Base-by-base conservation (phyloP, 2,329 filamentous ascomycete species). In the Cladosporium cucumerinum region DNA sequence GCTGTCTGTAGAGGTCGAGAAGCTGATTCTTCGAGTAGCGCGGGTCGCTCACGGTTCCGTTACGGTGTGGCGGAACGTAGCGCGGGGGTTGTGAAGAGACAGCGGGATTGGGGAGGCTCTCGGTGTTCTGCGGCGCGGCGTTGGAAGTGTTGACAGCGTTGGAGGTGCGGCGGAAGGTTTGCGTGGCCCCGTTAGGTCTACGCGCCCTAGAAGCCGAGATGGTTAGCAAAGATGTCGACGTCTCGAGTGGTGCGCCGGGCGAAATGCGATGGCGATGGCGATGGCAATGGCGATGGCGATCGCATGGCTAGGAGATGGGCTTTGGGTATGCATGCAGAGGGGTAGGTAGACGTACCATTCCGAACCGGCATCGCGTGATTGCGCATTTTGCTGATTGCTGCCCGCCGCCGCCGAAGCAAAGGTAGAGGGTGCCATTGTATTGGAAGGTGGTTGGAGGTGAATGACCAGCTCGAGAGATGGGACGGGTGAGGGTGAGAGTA, bases 21-120 rank as follows among this genome's bases (percentile, higher is more conserved):
- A 97, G 82, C 69, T 96, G 87, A 2, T 93, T 91, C 77, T 89
- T 91, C 68, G 87, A 87, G 78, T 96, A 96, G 71, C 90, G 87
- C 66, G 82, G 81, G 57, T 86, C 83, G 49, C 77, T 73, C 62
- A 80, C 78, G 49, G 86, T 79, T 65, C 84, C 84, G 71, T 86
- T 87, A 71, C 86, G 85, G 75, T 89, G 87, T 72, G 84, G 86
- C 73, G 85, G 87, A 58, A 89, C 84, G 74, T 87, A 89, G 71
- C 74, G 74, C 30, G 74, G 71, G 76, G 75, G 71, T 65, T 72
- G 70, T 65, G 72, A 64, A 26, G 69, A 66, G 61, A 67, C 62
- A 63, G 68, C 55, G 55, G 65, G 30, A 63, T 73, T 71, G 63
- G 67, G 43, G 30, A 61, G 10, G 60, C 30, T 62, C 60, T 62